Percentiles rank a stretch among this genome's conserved stretches.
Evolutionary conservation across 2,329 filamentous ascomycete genomes (phyloP).

Genomic region (Tolypocladium cylindrosporum): DNA sequence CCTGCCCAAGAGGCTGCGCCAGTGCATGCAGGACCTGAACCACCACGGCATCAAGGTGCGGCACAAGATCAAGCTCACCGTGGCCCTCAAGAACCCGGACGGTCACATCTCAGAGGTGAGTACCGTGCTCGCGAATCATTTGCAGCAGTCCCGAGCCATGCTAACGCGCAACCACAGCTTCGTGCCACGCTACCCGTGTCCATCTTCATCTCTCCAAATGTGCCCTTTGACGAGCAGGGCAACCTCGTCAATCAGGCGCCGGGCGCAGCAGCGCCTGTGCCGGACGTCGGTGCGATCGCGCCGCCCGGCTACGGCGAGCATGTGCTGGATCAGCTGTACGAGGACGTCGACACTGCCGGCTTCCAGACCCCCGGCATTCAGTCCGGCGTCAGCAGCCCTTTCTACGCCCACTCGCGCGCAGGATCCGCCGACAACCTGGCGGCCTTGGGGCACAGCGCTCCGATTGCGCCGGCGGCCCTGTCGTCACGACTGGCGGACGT

Average conservation of each 20-base stretch:
- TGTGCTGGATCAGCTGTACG: conserved; percentile 81
- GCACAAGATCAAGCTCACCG: conserved; percentile 85
- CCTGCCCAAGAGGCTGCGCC: conserved; percentile 70
- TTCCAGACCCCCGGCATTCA: conserved; percentile 63
- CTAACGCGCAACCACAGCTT: conserved; percentile 37
- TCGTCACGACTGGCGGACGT: conserved; percentile 64
- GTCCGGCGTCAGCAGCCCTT: conserved; percentile 74
- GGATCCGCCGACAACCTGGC: conserved; percentile 74
- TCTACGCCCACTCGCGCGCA: conserved; percentile 59
- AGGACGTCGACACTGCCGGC: conserved; percentile 72
- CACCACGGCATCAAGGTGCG: conserved; percentile 82
- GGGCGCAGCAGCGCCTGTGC: conserved; percentile 33
- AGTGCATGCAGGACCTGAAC: conserved; percentile 84
- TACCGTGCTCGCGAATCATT: background rate
- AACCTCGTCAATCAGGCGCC: conserved; percentile 58
- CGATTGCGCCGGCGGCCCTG: conserved; percentile 39
- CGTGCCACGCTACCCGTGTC: conserved; percentile 84
- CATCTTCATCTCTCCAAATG: conserved; percentile 91
- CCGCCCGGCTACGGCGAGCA: conserved; percentile 93
- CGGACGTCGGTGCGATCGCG: conserved; percentile 54
- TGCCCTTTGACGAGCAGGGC: conserved; percentile 80
- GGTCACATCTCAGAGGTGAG: conserved; percentile 82
- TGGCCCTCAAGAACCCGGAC: conserved; percentile 89
- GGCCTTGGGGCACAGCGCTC: conserved; percentile 27
- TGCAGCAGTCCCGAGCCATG: background rate